Evolutionary conservation across 805 yeast species (phyloP).

Genomic region (Cyberlindnera xishuangbannaensis): DNA sequence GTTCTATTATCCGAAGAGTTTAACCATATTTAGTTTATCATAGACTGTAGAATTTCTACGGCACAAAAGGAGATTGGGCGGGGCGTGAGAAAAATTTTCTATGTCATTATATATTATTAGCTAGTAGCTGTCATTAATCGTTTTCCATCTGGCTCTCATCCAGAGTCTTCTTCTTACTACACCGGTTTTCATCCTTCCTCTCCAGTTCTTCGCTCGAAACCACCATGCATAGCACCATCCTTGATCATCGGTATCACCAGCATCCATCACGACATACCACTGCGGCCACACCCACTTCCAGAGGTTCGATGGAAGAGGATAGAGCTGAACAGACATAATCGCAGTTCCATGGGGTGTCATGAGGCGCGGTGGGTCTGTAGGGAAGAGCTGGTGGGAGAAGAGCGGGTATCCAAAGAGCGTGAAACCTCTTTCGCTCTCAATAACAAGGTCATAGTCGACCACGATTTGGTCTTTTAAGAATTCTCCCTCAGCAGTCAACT

Average conservation of each 20-base stretch:
- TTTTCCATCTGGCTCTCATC: constrained; percentile 37
- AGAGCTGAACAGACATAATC: constrained; percentile 13
- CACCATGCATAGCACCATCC: constrained; percentile 74
- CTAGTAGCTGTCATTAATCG: too few species aligned
- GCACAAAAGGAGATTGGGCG: too few species aligned
- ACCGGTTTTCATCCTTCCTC: constrained; percentile 39
- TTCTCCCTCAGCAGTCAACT: not conserved
- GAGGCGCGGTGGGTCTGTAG: constrained; percentile 41
- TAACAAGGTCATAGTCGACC: constrained; percentile 33
- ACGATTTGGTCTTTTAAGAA: too few species aligned
- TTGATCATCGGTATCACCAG: constrained; percentile 66
- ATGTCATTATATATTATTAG: too few species aligned
- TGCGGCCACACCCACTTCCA: constrained; percentile 67
- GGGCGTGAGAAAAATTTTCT: too few species aligned
- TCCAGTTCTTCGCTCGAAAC: constrained; percentile 50
- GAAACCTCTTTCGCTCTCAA: constrained; percentile 53
- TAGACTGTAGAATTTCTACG: too few species aligned
- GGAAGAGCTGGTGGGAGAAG: constrained; percentile 39
- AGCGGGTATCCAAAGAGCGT: constrained; percentile 47
- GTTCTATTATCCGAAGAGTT: too few species aligned
- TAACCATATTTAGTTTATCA: too few species aligned
- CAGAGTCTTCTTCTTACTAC: constrained; percentile 65
- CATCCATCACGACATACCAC: constrained; percentile 68
- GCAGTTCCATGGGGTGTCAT: constrained; percentile 20
- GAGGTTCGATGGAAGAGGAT: constrained; percentile 45